Evolutionary conservation across 2,329 filamentous ascomycete genomes (phyloP).

Genomic region (Fusarium haematococcum): DNA sequence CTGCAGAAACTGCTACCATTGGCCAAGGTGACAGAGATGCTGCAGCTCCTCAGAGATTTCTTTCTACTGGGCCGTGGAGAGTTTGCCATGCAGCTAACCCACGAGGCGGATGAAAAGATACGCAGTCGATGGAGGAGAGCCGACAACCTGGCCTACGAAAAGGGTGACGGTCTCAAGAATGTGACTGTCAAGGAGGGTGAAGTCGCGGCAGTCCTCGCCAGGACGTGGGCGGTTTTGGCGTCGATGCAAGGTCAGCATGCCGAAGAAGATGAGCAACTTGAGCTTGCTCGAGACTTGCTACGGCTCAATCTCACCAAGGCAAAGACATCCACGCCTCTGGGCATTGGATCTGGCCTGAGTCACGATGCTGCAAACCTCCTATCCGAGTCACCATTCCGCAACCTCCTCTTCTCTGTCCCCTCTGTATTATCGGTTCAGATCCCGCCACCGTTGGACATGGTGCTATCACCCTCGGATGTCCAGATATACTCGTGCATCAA

Average conservation of each 20-base stretch:
- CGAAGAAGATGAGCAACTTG: conserved; percentile 85
- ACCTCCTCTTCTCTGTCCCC: conserved; percentile 83
- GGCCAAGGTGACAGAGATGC: conserved; percentile 78
- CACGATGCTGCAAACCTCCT: conserved; percentile 50
- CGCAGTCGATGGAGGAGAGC: conserved; percentile 77
- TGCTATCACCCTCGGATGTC: conserved; percentile 81
- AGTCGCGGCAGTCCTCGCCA: conserved; percentile 78
- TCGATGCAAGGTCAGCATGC: conserved; percentile 76
- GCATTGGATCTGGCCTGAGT: conserved; percentile 51
- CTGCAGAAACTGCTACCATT: conserved; percentile 86
- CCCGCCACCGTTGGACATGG: conserved; percentile 85
- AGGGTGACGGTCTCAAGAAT: conserved; percentile 60
- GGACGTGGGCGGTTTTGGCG: conserved; percentile 85
- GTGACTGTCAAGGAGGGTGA: conserved; percentile 86
- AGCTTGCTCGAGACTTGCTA: conserved; percentile 83
- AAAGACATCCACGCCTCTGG: conserved; percentile 53
- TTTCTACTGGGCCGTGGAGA: conserved; percentile 90
- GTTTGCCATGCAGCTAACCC: conserved; percentile 88
- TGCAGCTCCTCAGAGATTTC: conserved; percentile 85
- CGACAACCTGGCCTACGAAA: conserved; percentile 68
- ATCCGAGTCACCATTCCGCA: conserved; percentile 74
- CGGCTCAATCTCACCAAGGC: conserved; percentile 72
- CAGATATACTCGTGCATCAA: conserved; percentile 87
- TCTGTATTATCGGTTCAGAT: conserved; percentile 77
- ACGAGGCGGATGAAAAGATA: conserved; percentile 85